Evolutionary conservation across 192 early-diverging fungal species (phyloP), one percentile per base, ranked within the genome.

Genomic region (Rhizoclosmatium globosum): DNA sequence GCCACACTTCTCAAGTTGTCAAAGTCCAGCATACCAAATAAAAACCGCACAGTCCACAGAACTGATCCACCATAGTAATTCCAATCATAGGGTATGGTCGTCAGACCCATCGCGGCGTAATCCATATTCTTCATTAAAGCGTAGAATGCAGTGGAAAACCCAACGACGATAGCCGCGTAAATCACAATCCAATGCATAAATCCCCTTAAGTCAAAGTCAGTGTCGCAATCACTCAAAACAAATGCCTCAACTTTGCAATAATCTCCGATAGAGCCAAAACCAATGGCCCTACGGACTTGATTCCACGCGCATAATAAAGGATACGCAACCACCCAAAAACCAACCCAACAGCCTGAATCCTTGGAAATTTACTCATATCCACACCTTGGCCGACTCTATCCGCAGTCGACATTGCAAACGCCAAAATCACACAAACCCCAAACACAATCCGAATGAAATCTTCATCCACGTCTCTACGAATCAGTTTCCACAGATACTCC

Each of bases 41-140:
- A 31, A 46, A 74, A 74, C 21, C 72, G 6, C 23, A 74, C n/a
- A 2, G 72, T 74, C 72, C 72, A 74, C n/a, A 74, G 44, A 39
- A 74, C 6, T 11, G 72, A n/a, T 21, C 72, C 72, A 9, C 21
- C 13, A 45, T 43, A 23, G 17, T 38, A 43, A 60, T 62, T 74
- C 72, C 72, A 74, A 42, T 74, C 72, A 59, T 9, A n/a, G 21
- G 42, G 45, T 6, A 74, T 42, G 31, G 31, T 31, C 15, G 11
- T 43, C 3, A 45, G 2, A 39, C 46, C 60, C 45, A 74, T 41
- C 7, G 59, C 72, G 4, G 19, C 59, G 44, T 74, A 74, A 42
- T 74, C 72, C 2, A 44, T 48, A n/a, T 62, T 59, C 39, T 74
- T 74, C 57, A 74, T 39, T 21, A 42, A 31, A 2, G 72, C 59